Base-by-base conservation (phyloP, 441 rosid species). In the Erodium moschatum region DNA sequence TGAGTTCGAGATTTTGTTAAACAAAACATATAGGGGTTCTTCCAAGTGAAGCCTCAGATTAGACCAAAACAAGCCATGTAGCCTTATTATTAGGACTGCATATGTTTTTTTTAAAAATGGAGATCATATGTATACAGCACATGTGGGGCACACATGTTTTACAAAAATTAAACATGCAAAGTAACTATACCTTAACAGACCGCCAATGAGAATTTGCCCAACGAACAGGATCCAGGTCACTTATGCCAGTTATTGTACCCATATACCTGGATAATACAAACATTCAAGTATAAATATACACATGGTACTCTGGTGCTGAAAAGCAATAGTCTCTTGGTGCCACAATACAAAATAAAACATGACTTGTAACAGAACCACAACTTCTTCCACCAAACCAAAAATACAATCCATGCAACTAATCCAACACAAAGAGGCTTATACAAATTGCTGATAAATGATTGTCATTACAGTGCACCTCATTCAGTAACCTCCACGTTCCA, bases 131-230 rank as follows among this genome's bases (percentile, higher is more conserved):
- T 60, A 5, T 24, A 60, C 21, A 60, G 21, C 21, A 2, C 33
- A 20, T 15, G 20, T 52, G 20, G 60, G 60, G 33, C 11, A 3
- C 33, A 60, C 1, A 24, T 10, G 15, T 10, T 64, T 29, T 2
- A 42, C 12, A 8, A 60, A 48, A 19, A 61, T 1, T 3, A 3
- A 13, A 38, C 15, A 18, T 72, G 38, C 18, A 58, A 10, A 58
- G 5, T 58, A 60, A 60, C 24, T 10, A 20, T 68, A 89, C 99
- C 96, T 92, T 96, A 64, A 92, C 98, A 0, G 99, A 90, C 19
- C 97, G 90, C 99, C 99, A 96, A 74, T 89, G 96, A 42, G 99
- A 96, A 74, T 88, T 92, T 18, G 85, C 81, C 99, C 99, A 96
- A 56, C 80, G 84, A 74, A 67, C 67, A 71, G 94, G 84, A 84